These are phyloP conservation scores for Neocucurbitaria cava DNA, from an alignment of 2,329 filamentous ascomycete species.

Conservation along the genomic window DNA sequence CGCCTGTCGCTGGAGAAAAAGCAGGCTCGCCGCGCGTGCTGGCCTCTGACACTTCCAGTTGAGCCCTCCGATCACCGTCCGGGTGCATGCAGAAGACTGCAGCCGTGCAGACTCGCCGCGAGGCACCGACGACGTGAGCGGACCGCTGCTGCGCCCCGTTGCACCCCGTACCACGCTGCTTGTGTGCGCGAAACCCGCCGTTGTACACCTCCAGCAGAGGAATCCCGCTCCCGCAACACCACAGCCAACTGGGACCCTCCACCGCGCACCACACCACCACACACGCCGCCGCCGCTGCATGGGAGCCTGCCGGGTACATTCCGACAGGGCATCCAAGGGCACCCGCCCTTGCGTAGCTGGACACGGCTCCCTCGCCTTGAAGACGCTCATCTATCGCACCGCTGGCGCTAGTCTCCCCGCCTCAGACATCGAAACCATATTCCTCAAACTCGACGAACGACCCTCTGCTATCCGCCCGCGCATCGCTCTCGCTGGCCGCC, in stretches of 20 bases:
- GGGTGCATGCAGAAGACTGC: slow-evolving; percentile 11
- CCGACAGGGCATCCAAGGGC: slow-evolving; percentile 7
- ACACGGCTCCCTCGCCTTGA: slow-evolving; percentile 6
- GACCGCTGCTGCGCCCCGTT: slow-evolving; percentile 49
- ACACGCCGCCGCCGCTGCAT: slow-evolving; percentile 12
- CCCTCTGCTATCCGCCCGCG: background rate
- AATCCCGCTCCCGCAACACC: slow-evolving; percentile 15
- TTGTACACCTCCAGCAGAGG: slow-evolving; percentile 9
- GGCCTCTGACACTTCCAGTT: slow-evolving; percentile 4
- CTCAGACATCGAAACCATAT: slow-evolving; percentile 2
- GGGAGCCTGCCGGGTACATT: slow-evolving; percentile 18
- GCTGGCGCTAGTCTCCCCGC: slow-evolving; percentile 13
- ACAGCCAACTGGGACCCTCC: slow-evolving; percentile 11
- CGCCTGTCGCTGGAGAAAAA: slow-evolving; percentile 28
- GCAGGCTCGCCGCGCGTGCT: slow-evolving; percentile 16
- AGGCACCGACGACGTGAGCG: slow-evolving; percentile 3
- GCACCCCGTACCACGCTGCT: slow-evolving; percentile 19
- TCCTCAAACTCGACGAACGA: slow-evolving; percentile 14
- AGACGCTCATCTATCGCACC: slow-evolving; percentile 4
- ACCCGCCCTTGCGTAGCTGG: slow-evolving; percentile 20
- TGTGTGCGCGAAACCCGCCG: slow-evolving; percentile 15
- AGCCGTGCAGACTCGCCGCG: slow-evolving; percentile 10
- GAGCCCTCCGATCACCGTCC: slow-evolving; percentile 10
- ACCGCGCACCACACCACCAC: background rate
- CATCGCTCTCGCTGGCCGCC: background rate